Evolutionary conservation across 345 rosid genomes (phyloP), one percentile per base, ranked within the genome.

Genomic region (Eutrema heterophyllum): DNA sequence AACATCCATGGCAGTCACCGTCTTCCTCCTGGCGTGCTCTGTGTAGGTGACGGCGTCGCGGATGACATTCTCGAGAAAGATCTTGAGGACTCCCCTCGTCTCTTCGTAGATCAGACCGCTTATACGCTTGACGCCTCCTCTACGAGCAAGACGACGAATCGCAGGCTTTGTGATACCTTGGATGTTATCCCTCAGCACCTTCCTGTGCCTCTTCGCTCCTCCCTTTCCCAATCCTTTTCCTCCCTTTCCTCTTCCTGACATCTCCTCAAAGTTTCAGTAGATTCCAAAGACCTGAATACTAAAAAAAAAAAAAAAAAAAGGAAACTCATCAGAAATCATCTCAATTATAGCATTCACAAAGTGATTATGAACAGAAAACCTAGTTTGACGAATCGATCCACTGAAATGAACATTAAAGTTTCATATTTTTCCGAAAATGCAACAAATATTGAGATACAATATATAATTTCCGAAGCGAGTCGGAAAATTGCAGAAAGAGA

Each of bases 161-260:
- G 86, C 86, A 0, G 87, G 87, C 81, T 84, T 84, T 0, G 85
- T 84, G 60, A 84, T 86, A 0, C 90, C 90, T 69, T 84, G 90
- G 18, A 86, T 86, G 80, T 86, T 86, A 39, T 86, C 88, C 0
- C 90, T 79, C 6, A 86, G 78, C 0, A 86, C 90, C 62, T 86
- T 86, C 26, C 86, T 72, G 44, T 86, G 90, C 9, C 90, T 78
- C 72, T 86, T 86, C 0, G 90, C 90, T 57, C 88, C 90, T 76
- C 90, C 90, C 79, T 86, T 86, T 7, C 88, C 90, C 71, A 86
- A 70, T 2, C 90, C 88, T 64, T 86, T 86, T 2, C 90, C 90
- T 46, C 90, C 90, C 64, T 86, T 86, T 65, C 88, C 90, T 67
- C 88, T 80, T 0, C 90, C 90, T 0, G 88, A 84, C 90, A 86